Percentiles rank a stretch among this genome's conserved stretches.
These are phyloP conservation scores for Chlamydomonas sp. DNA, from an alignment of 139 green algal species.

Conservation along the genomic window DNA sequence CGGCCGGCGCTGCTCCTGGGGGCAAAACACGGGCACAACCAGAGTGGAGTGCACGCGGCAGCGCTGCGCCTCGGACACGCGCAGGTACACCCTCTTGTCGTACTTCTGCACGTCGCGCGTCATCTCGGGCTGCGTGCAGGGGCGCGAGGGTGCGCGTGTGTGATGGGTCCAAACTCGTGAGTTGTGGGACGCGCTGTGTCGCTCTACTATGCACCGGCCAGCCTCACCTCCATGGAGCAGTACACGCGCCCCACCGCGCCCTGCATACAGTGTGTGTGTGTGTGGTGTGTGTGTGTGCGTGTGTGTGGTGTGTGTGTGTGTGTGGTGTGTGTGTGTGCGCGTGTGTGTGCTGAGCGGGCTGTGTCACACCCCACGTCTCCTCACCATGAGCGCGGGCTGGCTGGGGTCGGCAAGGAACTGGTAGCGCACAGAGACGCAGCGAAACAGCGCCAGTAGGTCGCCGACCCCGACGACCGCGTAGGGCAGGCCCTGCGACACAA, in stretches of 20 bases:
- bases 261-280: too few relatives aligned
- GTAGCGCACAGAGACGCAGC: constrained; percentile 79
- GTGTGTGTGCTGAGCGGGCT: too few relatives aligned
- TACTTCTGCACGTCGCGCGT: constrained; percentile 71
- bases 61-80: constrained; percentile 69
- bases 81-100: constrained; percentile 66
- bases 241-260: constrained; percentile 57
- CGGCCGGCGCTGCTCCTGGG: constrained; percentile 27
- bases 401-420: constrained; percentile 64
- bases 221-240: background rate
- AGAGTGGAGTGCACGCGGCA: constrained; percentile 67
- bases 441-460: constrained; percentile 76
- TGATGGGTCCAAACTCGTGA: too few relatives aligned
- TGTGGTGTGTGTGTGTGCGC: too few relatives aligned
- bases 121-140: constrained; percentile 64
- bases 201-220: too few relatives aligned
- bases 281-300: too few relatives aligned
- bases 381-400: constrained; percentile 59
- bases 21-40: constrained; percentile 65
- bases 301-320: too few relatives aligned
- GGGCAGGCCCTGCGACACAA: constrained; percentile 42
- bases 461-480: constrained; percentile 64
- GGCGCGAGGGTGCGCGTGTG: too few relatives aligned
- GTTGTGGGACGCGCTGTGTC: too few relatives aligned
- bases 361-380: too few relatives aligned